Base-by-base conservation (phyloP, 169 alveolate species). In the Plasmodium knowlesi region DNA sequence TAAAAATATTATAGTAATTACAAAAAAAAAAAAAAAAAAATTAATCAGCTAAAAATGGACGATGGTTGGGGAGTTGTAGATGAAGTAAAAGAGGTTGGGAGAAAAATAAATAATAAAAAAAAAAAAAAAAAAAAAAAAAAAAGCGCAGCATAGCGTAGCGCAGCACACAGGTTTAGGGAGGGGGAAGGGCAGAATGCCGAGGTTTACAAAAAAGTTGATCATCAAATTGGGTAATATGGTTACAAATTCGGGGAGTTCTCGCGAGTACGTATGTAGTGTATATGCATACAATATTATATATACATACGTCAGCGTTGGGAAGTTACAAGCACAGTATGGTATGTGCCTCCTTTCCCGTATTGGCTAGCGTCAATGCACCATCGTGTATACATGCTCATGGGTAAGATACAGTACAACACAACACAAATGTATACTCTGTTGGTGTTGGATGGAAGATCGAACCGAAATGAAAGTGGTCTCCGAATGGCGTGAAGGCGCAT, bases 51-150 rank as follows among this genome's bases (percentile, higher is more conserved):
- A 67, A 6, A 46, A 80, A 22, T 80, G 57, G 37, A 82, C 10
- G 80, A 16, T 37, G 30, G 16, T 79, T 67, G 71, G 82, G 67
- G 53, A 83, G 79, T 83, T 83, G 92, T 83, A 67, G 82, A 83
- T 22, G 53, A 54, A 57, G 72, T 61, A 22, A 67, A 34, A 67
- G 4, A 83, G 41, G 30, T 12, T n/a, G 67, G 25, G 70, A n/a
- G 70, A n/a, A 50, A 83, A 19, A 5, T 67, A 83, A 83, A 8
- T 25, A 19, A 19, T 28, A 39, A 16, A 83, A 67, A 32, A 37
- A 5, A 10, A 16, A 12, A 32, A 39, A 39, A 5, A 39, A 39
- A 39, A 39, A 5, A 67, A 67, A 83, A 67, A 12, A 5, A 5
- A 14, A 50, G 22, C 61, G 14, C 8, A 12, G 61, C 61, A 50